Percentiles rank a stretch among this genome's conserved stretches.
Evolutionary conservation across 371 early-diverging fungal genomes (phyloP).

Genomic region (Mortierella sp.): DNA sequence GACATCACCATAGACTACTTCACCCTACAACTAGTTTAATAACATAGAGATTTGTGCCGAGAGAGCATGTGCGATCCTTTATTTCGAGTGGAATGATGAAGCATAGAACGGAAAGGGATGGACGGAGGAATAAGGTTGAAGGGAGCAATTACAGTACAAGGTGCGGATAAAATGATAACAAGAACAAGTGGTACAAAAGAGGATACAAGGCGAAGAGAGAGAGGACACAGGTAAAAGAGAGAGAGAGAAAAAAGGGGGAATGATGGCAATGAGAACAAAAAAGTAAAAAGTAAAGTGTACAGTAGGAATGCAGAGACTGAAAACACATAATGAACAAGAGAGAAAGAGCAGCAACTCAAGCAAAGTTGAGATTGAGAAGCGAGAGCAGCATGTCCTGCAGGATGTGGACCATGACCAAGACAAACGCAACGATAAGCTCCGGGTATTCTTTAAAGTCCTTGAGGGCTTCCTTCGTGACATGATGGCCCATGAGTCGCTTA

Average conservation of each 20-base stretch:
- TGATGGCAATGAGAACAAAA: neutral
- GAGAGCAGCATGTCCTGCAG: conserved; percentile 78
- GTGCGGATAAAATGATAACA: conserved; percentile 1
- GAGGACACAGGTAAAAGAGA: neutral
- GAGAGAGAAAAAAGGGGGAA: neutral
- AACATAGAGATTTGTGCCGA: too few species aligned
- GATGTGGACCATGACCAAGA: conserved; percentile 78
- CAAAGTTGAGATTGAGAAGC: conserved; percentile 71
- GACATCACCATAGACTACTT: too few species aligned
- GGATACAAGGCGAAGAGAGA: neutral
- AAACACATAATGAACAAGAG: too few species aligned
- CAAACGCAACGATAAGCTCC: conserved; percentile 72
- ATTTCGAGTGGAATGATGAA: too few species aligned
- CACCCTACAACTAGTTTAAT: too few species aligned
- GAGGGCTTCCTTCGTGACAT: conserved; percentile 71
- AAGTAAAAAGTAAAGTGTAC: too few species aligned
- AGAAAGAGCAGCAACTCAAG: conserved; percentile 17
- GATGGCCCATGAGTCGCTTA: conserved; percentile 60
- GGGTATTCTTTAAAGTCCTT: conserved; percentile 75
- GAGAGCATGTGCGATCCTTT: too few species aligned
- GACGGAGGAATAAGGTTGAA: neutral
- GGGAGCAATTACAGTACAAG: conserved; percentile 16
- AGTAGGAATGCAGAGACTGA: too few species aligned
- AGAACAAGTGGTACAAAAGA: neutral
- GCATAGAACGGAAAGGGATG: too few species aligned